Base-by-base conservation (phyloP, 2,329 filamentous ascomycete species). In the Fusarium solani-melongenae region DNA sequence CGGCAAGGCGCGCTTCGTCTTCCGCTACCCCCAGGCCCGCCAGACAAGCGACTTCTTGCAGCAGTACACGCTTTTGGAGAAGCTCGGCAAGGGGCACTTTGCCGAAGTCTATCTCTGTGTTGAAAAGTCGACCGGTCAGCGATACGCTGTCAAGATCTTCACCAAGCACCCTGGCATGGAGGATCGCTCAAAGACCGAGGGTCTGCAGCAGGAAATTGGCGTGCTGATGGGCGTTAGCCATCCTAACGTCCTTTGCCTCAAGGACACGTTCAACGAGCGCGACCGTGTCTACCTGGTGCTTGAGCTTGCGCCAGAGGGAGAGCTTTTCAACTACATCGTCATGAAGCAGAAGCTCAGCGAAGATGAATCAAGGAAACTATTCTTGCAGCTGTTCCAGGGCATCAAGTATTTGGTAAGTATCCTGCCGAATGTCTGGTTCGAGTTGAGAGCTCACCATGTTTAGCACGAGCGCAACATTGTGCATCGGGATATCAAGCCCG, bases 221-320 rank as follows among this genome's bases (percentile, higher is more conserved):
- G 94, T 99, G 17, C 85, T 99, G 69, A 98, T 98, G 95, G 91
- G 95, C n/a, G 94, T 99, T 70, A 97, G 93, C 80, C 96, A 99
- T 82, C 94, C 95, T 5, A 96, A 97, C 75, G 89, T 99, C 62
- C 87, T 99, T 15, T 98, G 95, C 80, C 86, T 99, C 64, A 98
- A 97, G 82, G 95, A 98, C 75, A 98, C 95, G 0, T 99, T 98
- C 81, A 94, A 97, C 78, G 96, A 99, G 81, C 89, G 89, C 57
- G 94, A 96, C 75, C 94, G 94, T 2, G 94, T 98, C 22, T 98
- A 98, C 81, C 86, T 99, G 46, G 92, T 99, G 12, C 85, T 98
- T 57, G 96, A 99, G 81, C 88, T 98, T 76, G 96, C 96, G 2
- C 87, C 94, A 0, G 95, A 98, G 82, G 96, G 96, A 78, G 97